Evolutionary conservation across 2,329 filamentous ascomycete species (phyloP), one percentile per base, ranked within the genome.

Genomic region (Fusarium sterilihyphosum): DNA sequence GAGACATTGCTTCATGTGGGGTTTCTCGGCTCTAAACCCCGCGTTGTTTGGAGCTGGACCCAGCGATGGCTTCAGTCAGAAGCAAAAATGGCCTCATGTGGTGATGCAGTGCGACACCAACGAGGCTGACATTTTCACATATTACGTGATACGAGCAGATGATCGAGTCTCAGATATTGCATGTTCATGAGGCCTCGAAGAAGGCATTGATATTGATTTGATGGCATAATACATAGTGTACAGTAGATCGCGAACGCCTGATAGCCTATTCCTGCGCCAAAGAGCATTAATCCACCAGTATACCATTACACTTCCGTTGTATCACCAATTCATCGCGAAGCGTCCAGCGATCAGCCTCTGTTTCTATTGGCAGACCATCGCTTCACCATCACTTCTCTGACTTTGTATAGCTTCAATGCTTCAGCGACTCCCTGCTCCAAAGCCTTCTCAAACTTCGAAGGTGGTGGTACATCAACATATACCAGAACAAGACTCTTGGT

Each of bases 391-490:
- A 98, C 90, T 81, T 98, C 95, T 70, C 94, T 88, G 29, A 98
- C 88, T 76, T 88, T 92, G 81, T 97, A 98, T 62, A 88, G 85
- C 77, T 87, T 87, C 77, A 98, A 82, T 33, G 93, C 82, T 16
- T 84, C 85, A 4, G 91, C 88, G 58, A 96, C 87, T 67, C 93
- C 90, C 33, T 85, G 79, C 65, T 83, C 81, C 22, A 85, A 78
- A 22, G 85, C 85, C 41, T 82, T 81, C 6, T 85, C 81, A 35
- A 85, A 83, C 53, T 84, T 83, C 22, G 86, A 78, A 3, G 94
- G 93, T 8, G 92, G 88, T 5, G 96, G 96, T 10, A 99, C 88
- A 73, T 98, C 95, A 18, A 99, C 95, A 80, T 98, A 99, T 46
- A 93, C 92, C 38, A 99, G 82, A 43, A 98, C 91, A 75, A 99